These are phyloP conservation scores for Trichocomaceae sp. DNA, from an alignment of 2,329 filamentous ascomycete genomes.

Conservation along the genomic window DNA sequence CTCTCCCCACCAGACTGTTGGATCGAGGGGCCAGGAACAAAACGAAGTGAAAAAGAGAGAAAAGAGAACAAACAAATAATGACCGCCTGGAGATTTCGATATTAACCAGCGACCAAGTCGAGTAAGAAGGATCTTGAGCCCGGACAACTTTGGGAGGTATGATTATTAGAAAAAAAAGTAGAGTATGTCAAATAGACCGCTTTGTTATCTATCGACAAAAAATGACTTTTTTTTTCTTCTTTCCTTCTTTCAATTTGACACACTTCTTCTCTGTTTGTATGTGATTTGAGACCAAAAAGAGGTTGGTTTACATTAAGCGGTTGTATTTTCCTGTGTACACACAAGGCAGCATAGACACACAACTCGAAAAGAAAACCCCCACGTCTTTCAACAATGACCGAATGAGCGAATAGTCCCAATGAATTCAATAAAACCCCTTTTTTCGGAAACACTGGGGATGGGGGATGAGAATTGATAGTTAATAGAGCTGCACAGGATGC, in stretches of 20 bases:
- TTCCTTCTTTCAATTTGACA: constrained; percentile 10
- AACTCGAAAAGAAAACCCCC: not conserved
- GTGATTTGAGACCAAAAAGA: constrained; percentile 9
- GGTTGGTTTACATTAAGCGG: constrained; percentile 13
- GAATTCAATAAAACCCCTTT: constrained; percentile 6
- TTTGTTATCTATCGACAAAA: constrained; percentile 14
- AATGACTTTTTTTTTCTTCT: constrained; percentile 11
- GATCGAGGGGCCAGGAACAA: not conserved
- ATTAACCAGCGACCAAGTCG: constrained; percentile 1
- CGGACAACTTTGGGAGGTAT: constrained; percentile 8
- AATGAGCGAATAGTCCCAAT: constrained; percentile 8
- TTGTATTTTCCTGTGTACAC: constrained; percentile 11
- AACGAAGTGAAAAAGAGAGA: constrained; percentile 13
- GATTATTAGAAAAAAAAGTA: constrained; percentile 13
- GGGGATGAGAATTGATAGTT: not conserved
- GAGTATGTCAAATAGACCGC: constrained; percentile 13
- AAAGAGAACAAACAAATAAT: constrained; percentile 14
- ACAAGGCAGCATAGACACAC: constrained; percentile 9
- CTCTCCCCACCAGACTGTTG: constrained; percentile 22
- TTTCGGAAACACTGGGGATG: not conserved
- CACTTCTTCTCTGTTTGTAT: constrained; percentile 11
- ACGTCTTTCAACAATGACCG: constrained; percentile 4
- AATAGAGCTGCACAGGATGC: not conserved
- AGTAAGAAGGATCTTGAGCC: constrained; percentile 6
- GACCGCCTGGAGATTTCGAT: constrained; percentile 10